phyloP scores from a whole-genome alignment of 176 grass and related monocot genomes.

The Alopecurus myosuroides region DNA sequence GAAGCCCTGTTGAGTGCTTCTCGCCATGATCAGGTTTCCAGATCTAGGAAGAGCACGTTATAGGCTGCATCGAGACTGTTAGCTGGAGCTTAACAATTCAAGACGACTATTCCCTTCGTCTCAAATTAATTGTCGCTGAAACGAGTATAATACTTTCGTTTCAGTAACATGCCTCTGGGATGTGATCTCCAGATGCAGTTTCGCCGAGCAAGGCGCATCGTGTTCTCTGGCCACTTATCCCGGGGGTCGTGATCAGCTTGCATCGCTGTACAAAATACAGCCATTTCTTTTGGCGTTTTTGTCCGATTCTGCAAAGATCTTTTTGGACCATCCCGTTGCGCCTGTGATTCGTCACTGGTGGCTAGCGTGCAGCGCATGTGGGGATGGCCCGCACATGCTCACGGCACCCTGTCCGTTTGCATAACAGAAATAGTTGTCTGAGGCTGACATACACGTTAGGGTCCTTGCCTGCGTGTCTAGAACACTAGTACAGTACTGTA shows the following conservation, averaged over 20 bases:
- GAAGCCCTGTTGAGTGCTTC: background rate
- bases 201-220: background rate
- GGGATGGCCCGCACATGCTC: slow-evolving; percentile 4
- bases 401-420: background rate
- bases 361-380: slow-evolving; percentile 30
- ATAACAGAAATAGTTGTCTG: slow-evolving; percentile 21
- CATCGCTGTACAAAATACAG: slow-evolving; percentile 3
- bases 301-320: slow-evolving; percentile 8
- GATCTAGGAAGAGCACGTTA: background rate
- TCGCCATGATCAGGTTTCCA: background rate
- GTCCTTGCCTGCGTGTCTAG: background rate
- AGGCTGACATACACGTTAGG: background rate
- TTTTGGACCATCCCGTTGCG: slow-evolving; percentile 20
- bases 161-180: background rate
- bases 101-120: background rate
- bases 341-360: slow-evolving; percentile 28
- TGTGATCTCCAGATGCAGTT: slow-evolving; percentile 1
- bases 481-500: background rate
- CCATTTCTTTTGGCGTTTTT: slow-evolving; percentile 20
- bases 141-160: too few relatives aligned
- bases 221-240: slow-evolving; percentile 1
- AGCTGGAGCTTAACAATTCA: background rate
- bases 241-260: background rate
- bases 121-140: too few relatives aligned
- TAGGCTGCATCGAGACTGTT: background rate